Percentiles rank a stretch among this genome's conserved stretches.
Conservation (phyloP, 2,329 filamentous ascomycete species). For the Botryosphaeria dothidea region DNA sequence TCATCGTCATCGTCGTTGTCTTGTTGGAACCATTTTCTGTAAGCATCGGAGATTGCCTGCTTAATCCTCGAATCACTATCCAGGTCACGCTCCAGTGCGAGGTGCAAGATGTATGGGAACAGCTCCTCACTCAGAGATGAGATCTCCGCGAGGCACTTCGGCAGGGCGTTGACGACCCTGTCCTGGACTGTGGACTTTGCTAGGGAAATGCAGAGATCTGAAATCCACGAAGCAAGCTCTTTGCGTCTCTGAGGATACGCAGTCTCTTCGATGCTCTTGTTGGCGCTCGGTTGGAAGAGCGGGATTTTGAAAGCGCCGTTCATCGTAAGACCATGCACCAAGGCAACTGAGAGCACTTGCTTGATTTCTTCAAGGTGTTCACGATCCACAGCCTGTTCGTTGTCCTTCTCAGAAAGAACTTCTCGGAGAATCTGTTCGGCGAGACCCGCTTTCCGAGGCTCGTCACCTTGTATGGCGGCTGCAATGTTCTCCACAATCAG, state of each 20-base stretch:
- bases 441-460: conserved; percentile 43
- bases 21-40: conserved; percentile 64
- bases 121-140: conserved; percentile 70
- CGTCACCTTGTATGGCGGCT: conserved; percentile 40
- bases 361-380: conserved; percentile 32
- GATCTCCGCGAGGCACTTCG: conserved; percentile 65
- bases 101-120: conserved; percentile 82
- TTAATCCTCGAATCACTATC: conserved; percentile 62
- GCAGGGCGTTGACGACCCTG: conserved; percentile 68
- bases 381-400: neutral
- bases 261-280: conserved; percentile 25
- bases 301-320: conserved; percentile 24
- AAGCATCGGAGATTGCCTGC: conserved; percentile 60
- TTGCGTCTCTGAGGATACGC: conserved; percentile 25
- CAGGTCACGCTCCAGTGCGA: conserved; percentile 71
- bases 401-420: conserved; percentile 31
- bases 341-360: conserved; percentile 31
- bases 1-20: conserved; percentile 46
- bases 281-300: neutral
- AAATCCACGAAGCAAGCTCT: conserved; percentile 56
- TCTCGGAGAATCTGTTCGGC: conserved; percentile 43
- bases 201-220: conserved; percentile 62
- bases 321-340: conserved; percentile 32
- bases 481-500: conserved; percentile 39
- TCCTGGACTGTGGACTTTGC: conserved; percentile 54